Percentiles rank a stretch among this genome's conserved stretches.
Evolutionary conservation across 305 asterid species (phyloP).

Genomic region (Stenogyne calaminthoides): DNA sequence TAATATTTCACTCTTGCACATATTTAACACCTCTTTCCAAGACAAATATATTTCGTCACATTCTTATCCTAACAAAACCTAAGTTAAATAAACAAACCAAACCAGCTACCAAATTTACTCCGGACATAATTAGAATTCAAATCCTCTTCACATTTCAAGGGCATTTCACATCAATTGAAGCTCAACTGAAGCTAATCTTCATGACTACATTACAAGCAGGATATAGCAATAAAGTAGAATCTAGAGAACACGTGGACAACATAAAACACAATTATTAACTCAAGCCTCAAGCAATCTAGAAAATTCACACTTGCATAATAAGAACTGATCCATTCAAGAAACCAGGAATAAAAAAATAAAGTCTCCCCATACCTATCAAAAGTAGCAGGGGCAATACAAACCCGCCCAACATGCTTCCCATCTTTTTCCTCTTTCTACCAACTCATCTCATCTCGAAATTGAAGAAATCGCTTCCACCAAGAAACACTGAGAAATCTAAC

Average conservation of each 20-base stretch:
- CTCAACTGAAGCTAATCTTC: conserved; percentile 11
- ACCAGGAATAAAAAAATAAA: neutral
- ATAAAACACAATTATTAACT: neutral
- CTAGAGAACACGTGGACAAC: neutral
- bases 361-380: conserved; percentile 54
- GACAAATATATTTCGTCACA: neutral
- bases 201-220: conserved; percentile 3
- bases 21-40: neutral
- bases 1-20: neutral
- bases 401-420: conserved; percentile 69
- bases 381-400: conserved; percentile 82
- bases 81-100: conserved; percentile 4
- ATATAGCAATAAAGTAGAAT: neutral
- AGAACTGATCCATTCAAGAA: neutral
- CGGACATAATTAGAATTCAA: neutral
- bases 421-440: conserved; percentile 39
- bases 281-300: neutral
- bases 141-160: neutral
- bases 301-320: neutral
- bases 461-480: conserved; percentile 22
- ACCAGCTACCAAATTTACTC: neutral
- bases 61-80: neutral
- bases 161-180: neutral
- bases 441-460: conserved; percentile 43
- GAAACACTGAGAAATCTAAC: neutral